Evolutionary conservation across 164 flowering plant genomes (phyloP), one percentile per base, ranked within the genome.

Genomic region (Cinnamomum micranthum): DNA sequence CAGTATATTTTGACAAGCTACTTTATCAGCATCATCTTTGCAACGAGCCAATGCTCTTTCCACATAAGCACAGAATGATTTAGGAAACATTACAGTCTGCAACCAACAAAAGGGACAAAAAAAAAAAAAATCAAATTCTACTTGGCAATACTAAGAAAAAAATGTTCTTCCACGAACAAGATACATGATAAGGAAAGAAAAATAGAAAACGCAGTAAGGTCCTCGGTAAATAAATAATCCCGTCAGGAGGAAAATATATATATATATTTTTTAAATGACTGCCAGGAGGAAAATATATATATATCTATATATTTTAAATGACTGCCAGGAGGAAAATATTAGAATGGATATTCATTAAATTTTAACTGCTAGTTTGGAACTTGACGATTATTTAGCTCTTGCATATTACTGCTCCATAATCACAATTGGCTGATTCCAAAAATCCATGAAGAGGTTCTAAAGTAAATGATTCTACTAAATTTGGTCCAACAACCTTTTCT

Each of bases 31-130:
- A 76, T 95, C 99, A 88, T 85, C 91, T 74, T 88, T 92, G 80
- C 99, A 93, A 41, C 96, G 92, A 77, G 91, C 85, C 78, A 95
- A 81, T 74, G 97, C 97, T 84, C 98, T 92, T 80, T 95, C 99
- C 77, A 93, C 97, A 82, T 89, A 95, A 73, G 91, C 89, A 62
- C 89, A 86, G 25, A 92, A 80, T 59, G 99, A 92, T 20, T 86
- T 74, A 25, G 99, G 99, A 78, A 95, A 87, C 50, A 71, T 76
- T 65, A 80, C 92, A 79, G 91, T 87, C 98, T 95, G 83, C 76
- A 84, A 41, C 71, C 62, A 79, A 69, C 33, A 71, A 22, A 41
- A 41, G 10, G 10, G 47, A 7, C 47, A 11, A 2, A 7, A 10
- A 41, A 41, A 35, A 33, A 31, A 31, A 28, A 55, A 17, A 13